These are phyloP conservation scores for Clarireedia homoeocarpa DNA, from an alignment of 2,329 filamentous ascomycete species.

Conservation along the genomic window DNA sequence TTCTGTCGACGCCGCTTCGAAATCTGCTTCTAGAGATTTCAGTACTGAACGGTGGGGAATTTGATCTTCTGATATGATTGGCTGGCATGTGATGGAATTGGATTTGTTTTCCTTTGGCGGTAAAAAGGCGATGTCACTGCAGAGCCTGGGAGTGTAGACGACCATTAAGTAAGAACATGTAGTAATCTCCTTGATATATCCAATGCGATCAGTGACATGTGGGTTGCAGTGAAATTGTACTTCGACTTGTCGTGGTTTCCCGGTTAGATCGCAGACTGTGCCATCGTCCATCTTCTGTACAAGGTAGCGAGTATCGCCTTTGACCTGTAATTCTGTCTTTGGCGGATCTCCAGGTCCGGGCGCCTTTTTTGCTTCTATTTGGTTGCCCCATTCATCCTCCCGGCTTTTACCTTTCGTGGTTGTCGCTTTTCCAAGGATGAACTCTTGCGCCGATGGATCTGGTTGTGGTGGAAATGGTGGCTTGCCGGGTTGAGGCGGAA, in stretches of 20 bases:
- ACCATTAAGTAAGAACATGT: conserved; percentile 70
- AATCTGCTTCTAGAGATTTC: conserved; percentile 31
- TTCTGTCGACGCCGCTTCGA: conserved; percentile 26
- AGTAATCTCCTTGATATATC: conserved; percentile 64
- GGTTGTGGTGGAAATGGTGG: conserved; percentile 57
- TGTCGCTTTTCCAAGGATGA: conserved; percentile 52
- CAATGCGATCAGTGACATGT: conserved; percentile 55
- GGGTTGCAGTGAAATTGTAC: conserved; percentile 56
- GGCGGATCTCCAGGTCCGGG: conserved; percentile 24
- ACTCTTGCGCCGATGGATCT: conserved; percentile 55
- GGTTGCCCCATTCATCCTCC: conserved; percentile 28
- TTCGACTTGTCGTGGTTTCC: conserved; percentile 59
- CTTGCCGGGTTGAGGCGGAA: conserved; percentile 52
- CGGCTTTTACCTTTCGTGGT: conserved; percentile 25
- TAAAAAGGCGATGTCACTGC: conserved; percentile 65
- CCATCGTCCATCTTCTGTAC: conserved; percentile 60
- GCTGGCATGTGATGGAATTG: conserved; percentile 53
- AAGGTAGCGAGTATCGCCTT: conserved; percentile 59
- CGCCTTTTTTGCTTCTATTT: conserved; percentile 20
- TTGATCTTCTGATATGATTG: conserved; percentile 44
- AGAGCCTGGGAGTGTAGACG: conserved; percentile 65
- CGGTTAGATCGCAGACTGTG: conserved; percentile 62
- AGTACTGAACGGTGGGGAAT: conserved; percentile 25
- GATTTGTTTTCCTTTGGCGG: conserved; percentile 58
- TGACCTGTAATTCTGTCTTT: conserved; percentile 49